Percentiles rank a stretch among this genome's conserved stretches.
phyloP scores from a whole-genome alignment of 1,139 yeast species.

The Saccharomycopsis crataegensis region DNA sequence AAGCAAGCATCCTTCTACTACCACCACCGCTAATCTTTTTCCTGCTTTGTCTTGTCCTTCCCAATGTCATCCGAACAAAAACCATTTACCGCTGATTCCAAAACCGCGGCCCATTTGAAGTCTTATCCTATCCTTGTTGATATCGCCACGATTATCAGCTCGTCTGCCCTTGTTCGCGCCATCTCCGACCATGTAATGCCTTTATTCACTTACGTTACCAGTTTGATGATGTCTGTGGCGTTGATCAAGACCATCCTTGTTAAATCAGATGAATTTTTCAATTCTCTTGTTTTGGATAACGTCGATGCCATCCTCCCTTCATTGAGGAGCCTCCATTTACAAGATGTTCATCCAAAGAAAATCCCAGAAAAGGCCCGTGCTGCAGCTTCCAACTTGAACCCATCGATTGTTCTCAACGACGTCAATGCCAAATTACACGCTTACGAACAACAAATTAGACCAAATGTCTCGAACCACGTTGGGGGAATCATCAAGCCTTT shows the following conservation, averaged over 20 bases:
- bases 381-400: background rate
- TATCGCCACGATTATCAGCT: background rate
- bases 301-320: conserved; percentile 8
- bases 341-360: conserved; percentile 1
- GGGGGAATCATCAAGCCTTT: conserved; percentile 49
- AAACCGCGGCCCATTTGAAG: conserved; percentile 15
- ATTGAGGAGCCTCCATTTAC: conserved; percentile 6
- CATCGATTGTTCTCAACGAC: background rate
- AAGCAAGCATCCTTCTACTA: too few species aligned
- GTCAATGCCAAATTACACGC: conserved; percentile 1
- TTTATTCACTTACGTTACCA: conserved; percentile 4
- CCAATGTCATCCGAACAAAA: background rate
- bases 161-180: conserved; percentile 1
- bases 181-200: conserved; percentile 6
- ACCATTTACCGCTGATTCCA: background rate
- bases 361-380: background rate
- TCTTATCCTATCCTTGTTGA: conserved; percentile 16
- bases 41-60: too few species aligned
- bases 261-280: conserved; percentile 8
- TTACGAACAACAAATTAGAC: conserved; percentile 33
- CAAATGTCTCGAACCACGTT: conserved; percentile 37
- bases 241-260: conserved; percentile 3
- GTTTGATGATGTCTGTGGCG: conserved; percentile 7
- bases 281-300: conserved; percentile 5
- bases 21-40: too few species aligned